A percentile compares a stretch with the other conserved stretches of the same genome.
Conservation (phyloP, 176 grass and related monocot species). For the Tillandsia leiboldiana region DNA sequence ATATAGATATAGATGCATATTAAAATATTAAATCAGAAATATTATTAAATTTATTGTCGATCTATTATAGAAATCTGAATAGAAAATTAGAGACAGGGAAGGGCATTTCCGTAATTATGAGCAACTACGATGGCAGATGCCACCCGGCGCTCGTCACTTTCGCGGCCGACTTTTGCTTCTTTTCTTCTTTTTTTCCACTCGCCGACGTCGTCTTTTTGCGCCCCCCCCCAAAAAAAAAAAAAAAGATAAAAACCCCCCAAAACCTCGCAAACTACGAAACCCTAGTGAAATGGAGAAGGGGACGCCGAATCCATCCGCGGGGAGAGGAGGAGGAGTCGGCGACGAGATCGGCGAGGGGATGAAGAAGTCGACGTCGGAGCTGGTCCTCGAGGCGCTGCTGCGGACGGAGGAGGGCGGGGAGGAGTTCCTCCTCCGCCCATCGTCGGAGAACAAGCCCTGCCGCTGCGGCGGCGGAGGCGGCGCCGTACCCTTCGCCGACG, state of each 20-base stretch:
- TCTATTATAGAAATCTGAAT: too few relatives aligned
- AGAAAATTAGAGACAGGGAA: neutral
- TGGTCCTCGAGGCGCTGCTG: conserved; percentile 52
- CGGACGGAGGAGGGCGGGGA: conserved; percentile 2
- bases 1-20: too few relatives aligned
- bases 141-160: neutral
- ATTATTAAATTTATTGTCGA: too few relatives aligned
- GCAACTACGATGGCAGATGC: neutral
- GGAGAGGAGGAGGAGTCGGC: neutral
- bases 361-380: conserved; percentile 73
- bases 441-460: conserved; percentile 17
- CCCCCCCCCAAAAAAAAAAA: too few relatives aligned
- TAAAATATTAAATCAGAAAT: too few relatives aligned
- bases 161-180: conserved; percentile 19
- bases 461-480: neutral
- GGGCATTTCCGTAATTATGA: conserved; percentile 20
- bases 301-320: too few relatives aligned
- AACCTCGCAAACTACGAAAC: too few relatives aligned
- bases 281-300: too few relatives aligned
- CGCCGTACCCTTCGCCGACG: neutral
- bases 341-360: conserved; percentile 18
- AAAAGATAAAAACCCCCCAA: too few relatives aligned
- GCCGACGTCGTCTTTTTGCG: neutral
- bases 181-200: conserved; percentile 13
- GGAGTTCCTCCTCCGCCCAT: neutral